Evolutionary conservation across 2,329 filamentous ascomycete genomes (phyloP), one percentile per base, ranked within the genome.

Genomic region (Massarina eburnea): DNA sequence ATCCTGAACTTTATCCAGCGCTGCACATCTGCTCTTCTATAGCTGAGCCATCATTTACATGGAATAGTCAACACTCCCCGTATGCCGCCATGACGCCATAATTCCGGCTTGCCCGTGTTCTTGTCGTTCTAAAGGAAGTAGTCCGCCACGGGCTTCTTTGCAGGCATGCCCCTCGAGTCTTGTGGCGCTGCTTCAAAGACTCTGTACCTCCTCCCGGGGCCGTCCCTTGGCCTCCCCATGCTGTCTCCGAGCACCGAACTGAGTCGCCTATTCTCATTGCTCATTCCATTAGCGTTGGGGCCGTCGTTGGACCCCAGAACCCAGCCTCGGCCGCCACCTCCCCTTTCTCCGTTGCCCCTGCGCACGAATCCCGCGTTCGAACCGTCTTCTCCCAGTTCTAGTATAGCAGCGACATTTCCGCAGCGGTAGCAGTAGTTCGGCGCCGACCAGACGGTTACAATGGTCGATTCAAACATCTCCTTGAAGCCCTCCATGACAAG

Each of bases 401-500:
- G 76, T 47, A 99, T 91, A 0, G 94, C 92, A 1, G 94, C 94
- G 10, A 99, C 76, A 43, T 78, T 78, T 18, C 76, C 76, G 52
- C 76, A 78, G 26, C 76, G 67, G 58, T 79, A 79, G 61, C 79
- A 82, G 64, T 82, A 82, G 49, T 82, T 99, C 2, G 94, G 94
- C 4, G 94, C 94, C 14, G 69, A 73, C 76, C 94, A 99, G n/a
- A 99, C 94, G 0, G 94, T 99, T 33, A 97, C 94, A 54, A 99
- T 96, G 38, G 85, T 89, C 12, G 85, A 87, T 66, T 66, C 62
- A 64, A 97, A 99, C 91, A 97, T 97, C 17, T 97, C 94, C 74
- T 97, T 97, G 72, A 96, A 99, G 0, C 94, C 94, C 70, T 99
- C 94, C 94, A 97, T 99, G 54, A 99, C 94, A 18, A 99, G 83